These are phyloP conservation scores for Yamadazyma aaseri DNA, from an alignment of 1,139 yeast species.

Conservation along the genomic window DNA sequence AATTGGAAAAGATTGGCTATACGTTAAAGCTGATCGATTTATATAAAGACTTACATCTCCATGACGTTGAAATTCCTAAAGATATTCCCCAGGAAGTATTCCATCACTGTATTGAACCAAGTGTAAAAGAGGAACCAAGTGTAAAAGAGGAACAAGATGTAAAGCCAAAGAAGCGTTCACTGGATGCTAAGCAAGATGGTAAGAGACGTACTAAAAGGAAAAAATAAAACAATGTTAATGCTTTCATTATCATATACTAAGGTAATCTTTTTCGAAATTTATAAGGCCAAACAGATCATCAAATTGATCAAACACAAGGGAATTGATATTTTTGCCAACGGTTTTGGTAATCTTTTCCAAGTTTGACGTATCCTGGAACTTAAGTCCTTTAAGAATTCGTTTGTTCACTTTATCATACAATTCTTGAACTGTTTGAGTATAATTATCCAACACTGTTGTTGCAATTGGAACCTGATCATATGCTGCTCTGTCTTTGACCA, in stretches of 20 bases:
- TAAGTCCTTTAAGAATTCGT: slow-evolving; percentile 27
- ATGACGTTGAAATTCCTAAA: slow-evolving; percentile 21
- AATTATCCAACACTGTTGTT: slow-evolving; percentile 21
- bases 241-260: slow-evolving; percentile 12
- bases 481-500: slow-evolving; percentile 24
- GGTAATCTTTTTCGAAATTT: slow-evolving; percentile 39
- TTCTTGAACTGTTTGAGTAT: slow-evolving; percentile 18
- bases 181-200: too few species aligned
- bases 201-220: too few species aligned
- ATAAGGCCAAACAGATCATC: slow-evolving; percentile 39
- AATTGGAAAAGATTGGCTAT: slow-evolving; percentile 40
- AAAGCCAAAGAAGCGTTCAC: too few species aligned
- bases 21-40: slow-evolving; percentile 31
- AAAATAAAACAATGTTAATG: too few species aligned
- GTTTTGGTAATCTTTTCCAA: slow-evolving; percentile 34
- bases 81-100: slow-evolving; percentile 6
- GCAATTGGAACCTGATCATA: slow-evolving; percentile 25
- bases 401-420: slow-evolving; percentile 27
- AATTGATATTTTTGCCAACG: slow-evolving; percentile 32
- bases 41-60: slow-evolving; percentile 23
- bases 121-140: too few species aligned
- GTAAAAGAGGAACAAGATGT: too few species aligned
- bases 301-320: slow-evolving; percentile 27
- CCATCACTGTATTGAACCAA: too few species aligned
- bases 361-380: slow-evolving; percentile 27